Evolutionary conservation across 2,329 filamentous ascomycete species (phyloP), one percentile per base, ranked within the genome.

Genomic region (Nemania diffusa): DNA sequence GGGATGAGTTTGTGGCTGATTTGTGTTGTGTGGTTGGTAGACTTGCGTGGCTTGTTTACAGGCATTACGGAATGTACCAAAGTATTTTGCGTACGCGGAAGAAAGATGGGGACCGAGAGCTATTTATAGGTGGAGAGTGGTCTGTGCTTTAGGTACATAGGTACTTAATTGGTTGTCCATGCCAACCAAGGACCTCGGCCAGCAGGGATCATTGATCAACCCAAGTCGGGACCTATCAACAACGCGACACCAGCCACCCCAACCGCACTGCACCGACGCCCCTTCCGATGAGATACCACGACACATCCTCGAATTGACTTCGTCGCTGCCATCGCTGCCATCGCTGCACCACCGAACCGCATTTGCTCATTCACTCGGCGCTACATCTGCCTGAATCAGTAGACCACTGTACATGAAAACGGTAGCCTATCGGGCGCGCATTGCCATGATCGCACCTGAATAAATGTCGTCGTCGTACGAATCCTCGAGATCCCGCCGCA

Each of bases 391-490:
- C 53, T 46, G 37, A 62, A 52, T 56, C 55, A n/a, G 50, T 22
- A 56, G 13, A 11, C 26, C 26, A 40, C 42, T 55, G 46, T 61
- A 44, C 48, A 62, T 50, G 62, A 57, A 66, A 70, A 50, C 52
- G 42, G 34, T n/a, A 48, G 66, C 64, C 67, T 65, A 5, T 58
- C 57, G 46, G 66, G 64, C 69, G 61, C 67, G 61, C 58, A 64
- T 63, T 78, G 78, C 79, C 70, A 83, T 82, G 81, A 78, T 76
- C 76, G 71, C 70, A 68, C 74, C 68, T 74, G 74, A 74, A 75
- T 80, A 81, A 81, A 90, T 89, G 87, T 87, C 87, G 77, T 84
- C 84, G 76, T 83, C 84, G 69, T 88, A 90, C 85, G 88, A 92
- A 82, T 83, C 85, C 75, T 88, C 88, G 74, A 84, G 86, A 78